Percentiles rank a stretch among this genome's conserved stretches.
Evolutionary conservation across 768 basidiomycete genomes (phyloP).

Genomic region (Sporobolomyces phaffii): DNA sequence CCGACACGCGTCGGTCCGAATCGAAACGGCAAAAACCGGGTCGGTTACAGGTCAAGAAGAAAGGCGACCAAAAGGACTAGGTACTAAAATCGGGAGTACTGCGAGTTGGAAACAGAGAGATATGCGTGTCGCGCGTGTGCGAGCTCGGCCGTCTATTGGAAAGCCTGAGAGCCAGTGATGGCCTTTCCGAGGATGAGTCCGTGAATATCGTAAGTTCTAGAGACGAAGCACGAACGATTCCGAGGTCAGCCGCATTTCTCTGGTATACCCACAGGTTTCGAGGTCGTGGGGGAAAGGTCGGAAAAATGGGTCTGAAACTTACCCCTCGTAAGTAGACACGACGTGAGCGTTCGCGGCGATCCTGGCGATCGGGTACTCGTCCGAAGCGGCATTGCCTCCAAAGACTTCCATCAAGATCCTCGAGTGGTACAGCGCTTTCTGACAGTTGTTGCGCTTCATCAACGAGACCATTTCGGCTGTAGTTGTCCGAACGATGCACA

Average conservation of each 20-base stretch:
- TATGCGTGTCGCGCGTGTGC: not conserved
- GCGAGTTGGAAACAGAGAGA: not conserved
- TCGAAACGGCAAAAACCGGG: too few relatives aligned
- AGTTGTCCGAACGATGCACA: too few relatives aligned
- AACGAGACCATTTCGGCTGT: conserved; percentile 84
- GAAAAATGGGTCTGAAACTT: too few relatives aligned
- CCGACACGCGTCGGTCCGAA: not conserved
- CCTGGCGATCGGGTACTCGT: conserved; percentile 90
- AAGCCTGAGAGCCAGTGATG: conserved; percentile 82
- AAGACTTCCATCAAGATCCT: conserved; percentile 78
- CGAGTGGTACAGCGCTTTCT: conserved; percentile 79
- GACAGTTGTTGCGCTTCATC: conserved; percentile 92
- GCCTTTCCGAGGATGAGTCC: conserved; percentile 70
- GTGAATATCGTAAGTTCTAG: conserved; percentile 32
- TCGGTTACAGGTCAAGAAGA: too few relatives aligned
- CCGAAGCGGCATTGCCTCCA: conserved; percentile 86
- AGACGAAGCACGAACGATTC: too few relatives aligned
- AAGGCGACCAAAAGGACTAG: too few relatives aligned
- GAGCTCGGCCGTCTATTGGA: conserved; percentile 46
- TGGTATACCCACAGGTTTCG: too few relatives aligned
- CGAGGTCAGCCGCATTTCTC: too few relatives aligned
- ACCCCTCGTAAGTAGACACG: conserved; percentile 91
- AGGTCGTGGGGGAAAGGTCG: too few relatives aligned
- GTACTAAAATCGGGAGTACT: too few relatives aligned
- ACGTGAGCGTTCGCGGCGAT: conserved; percentile 93